Evolutionary conservation across 805 yeast genomes (phyloP).

Genomic region (Candida hungchunana): DNA sequence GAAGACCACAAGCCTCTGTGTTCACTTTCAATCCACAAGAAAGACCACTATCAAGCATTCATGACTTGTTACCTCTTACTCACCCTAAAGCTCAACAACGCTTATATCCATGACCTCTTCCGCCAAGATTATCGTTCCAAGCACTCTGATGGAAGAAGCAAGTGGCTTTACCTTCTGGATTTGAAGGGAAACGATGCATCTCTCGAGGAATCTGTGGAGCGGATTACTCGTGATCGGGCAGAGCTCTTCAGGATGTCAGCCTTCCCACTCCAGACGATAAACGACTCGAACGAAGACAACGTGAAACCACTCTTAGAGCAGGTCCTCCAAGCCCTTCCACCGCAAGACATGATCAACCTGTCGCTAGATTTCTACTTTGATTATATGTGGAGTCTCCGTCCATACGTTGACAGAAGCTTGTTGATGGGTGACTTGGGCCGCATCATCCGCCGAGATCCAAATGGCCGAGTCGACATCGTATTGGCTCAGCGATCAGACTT

Average conservation of each 20-base stretch:
- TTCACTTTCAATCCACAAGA: slow-evolving; percentile 13
- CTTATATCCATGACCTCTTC: slow-evolving; percentile 4
- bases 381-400: slow-evolving; percentile 41
- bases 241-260: slow-evolving; percentile 1
- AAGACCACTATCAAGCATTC: slow-evolving; percentile 19
- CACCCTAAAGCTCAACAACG: slow-evolving; percentile 8
- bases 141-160: slow-evolving; percentile 17
- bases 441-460: slow-evolving; percentile 34
- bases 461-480: slow-evolving; percentile 27
- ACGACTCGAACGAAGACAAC: slow-evolving; percentile 16
- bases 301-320: slow-evolving; percentile 29
- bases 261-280: slow-evolving; percentile 12
- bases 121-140: slow-evolving; percentile 12
- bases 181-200: slow-evolving; percentile 10
- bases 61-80: slow-evolving; percentile 15
- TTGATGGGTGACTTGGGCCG: slow-evolving; percentile 27
- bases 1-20: slow-evolving; percentile 23
- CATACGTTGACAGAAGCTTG: slow-evolving; percentile 38
- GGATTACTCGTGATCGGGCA: slow-evolving; percentile 11
- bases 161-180: slow-evolving; percentile 20
- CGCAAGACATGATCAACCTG: slow-evolving; percentile 34
- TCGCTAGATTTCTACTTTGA: slow-evolving; percentile 38
- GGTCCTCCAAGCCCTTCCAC: slow-evolving; percentile 34
- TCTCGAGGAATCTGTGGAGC: slow-evolving; percentile 6
- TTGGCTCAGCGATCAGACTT: slow-evolving; percentile 36